phyloP scores from a whole-genome alignment of 192 early-diverging fungal genomes.

The Irineochytrium annulatum region DNA sequence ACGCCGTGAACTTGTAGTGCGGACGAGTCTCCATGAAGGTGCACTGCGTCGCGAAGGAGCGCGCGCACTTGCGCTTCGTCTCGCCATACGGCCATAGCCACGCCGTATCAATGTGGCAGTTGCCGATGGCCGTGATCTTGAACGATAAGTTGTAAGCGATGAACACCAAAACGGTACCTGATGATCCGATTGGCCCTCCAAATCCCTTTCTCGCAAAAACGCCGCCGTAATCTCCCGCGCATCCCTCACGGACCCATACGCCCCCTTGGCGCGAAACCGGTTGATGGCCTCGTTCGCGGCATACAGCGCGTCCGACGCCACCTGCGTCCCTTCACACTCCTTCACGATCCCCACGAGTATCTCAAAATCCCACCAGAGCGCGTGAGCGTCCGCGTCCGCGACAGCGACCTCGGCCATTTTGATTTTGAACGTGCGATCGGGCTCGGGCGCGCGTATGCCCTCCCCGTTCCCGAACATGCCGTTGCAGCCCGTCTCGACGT shows the following conservation, averaged over 20 bases:
- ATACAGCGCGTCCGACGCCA: constrained; percentile 74
- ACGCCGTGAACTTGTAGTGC: constrained; percentile 86
- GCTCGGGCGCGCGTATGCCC: constrained; percentile 66
- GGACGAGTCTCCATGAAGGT: constrained; percentile 80
- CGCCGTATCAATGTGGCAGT: constrained; percentile 75
- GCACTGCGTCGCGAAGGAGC: constrained; percentile 38
- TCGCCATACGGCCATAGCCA: constrained; percentile 99
- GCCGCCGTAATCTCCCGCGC: background rate
- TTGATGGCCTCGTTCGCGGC: constrained; percentile 81
- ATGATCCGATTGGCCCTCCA: constrained; percentile 45
- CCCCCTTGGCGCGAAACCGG: constrained; percentile 12
- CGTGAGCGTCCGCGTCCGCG: constrained; percentile 64
- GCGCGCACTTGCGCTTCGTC: constrained; percentile 81
- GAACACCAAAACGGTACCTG: constrained; percentile 60
- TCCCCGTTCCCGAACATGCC: constrained; percentile 82
- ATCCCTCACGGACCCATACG: background rate
- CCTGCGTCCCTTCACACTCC: constrained; percentile 54
- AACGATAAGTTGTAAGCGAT: constrained; percentile 57
- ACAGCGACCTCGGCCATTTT: constrained; percentile 65
- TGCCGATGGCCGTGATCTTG: constrained; percentile 79
- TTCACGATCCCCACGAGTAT: constrained; percentile 67
- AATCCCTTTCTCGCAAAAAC: constrained; percentile 29
- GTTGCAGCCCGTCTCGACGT: constrained; percentile 89
- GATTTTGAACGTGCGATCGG: constrained; percentile 60
- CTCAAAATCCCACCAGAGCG: constrained; percentile 72